Base-by-base conservation (phyloP, 306 rosid genomes). In the Canavalia gladiata region DNA sequence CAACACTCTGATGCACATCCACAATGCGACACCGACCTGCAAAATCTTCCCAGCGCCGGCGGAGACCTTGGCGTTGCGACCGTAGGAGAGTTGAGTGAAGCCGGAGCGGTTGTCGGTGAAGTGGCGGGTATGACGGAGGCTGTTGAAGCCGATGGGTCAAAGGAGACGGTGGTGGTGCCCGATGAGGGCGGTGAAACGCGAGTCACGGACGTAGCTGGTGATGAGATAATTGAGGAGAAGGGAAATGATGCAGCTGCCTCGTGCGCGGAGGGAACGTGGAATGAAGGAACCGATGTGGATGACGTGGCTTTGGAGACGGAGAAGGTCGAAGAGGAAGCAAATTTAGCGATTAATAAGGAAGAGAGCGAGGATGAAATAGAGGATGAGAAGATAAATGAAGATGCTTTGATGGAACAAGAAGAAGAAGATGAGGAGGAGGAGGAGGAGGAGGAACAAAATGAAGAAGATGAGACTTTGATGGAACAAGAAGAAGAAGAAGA, bases 381-480 rank as follows among this genome's bases (percentile, higher is more conserved):
- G 45, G 78, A 57, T 84, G 84, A 59, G 71, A 76, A 37, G 89
- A 68, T 30, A 87, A 54, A 41, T 66, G 85, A 66, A 47, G 82
- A 45, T 31, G 60, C 72, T 82, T 47, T 79, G 77, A 50, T 51
- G 18, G 77, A 55, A 60, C 29, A n/a, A 68, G 50, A 12, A 28
- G 71, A 33, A 30, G 68, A 35, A 0, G 7, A 7, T 1, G 1
- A 54, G 13, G 55, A 28, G 1, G 60, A 42, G 5, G 82, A 62
- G 12, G 75, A 41, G 34, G 50, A 42, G 0, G 60, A 47, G 1
- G 85, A 68, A 1, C 75, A 76, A 62, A 56, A 2, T 10, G 4
- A 62, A 12, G 42, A 4, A 7, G 65, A 25, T 4, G 78, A 59
- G n/a, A 47, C 59, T 37, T 37, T 37, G 3, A 66, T 12, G 3